Evolutionary conservation across 306 rosid genomes (phyloP).

Genomic region (Luffa aegyptiaca): DNA sequence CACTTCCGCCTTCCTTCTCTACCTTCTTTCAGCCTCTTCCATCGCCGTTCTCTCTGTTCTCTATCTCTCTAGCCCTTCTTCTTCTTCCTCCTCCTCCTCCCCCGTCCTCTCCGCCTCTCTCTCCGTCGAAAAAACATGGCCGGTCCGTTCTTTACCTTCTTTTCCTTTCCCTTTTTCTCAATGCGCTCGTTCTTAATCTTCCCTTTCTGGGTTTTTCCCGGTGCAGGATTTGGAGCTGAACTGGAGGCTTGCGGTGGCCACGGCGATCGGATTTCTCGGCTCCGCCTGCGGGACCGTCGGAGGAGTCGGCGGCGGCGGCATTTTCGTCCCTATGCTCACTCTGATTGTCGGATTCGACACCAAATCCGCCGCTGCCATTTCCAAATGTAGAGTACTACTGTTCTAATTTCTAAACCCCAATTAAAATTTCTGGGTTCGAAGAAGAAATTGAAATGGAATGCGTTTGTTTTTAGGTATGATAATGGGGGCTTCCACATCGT

Average conservation of each 20-base stretch:
- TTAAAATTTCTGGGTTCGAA: no score
- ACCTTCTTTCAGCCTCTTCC: slow-evolving; percentile 50
- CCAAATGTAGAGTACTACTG: slow-evolving; percentile 45
- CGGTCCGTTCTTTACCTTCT: slow-evolving; percentile 27
- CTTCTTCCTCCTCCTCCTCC: slow-evolving; percentile 2
- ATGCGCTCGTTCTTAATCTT: neutral
- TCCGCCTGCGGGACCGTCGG: slow-evolving; percentile 95
- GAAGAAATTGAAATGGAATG: neutral
- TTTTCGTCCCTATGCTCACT: slow-evolving; percentile 92
- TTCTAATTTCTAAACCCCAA: neutral
- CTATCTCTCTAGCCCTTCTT: slow-evolving; percentile 21
- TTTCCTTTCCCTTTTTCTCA: neutral
- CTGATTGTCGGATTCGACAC: slow-evolving; percentile 80
- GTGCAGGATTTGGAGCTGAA: slow-evolving; percentile 50
- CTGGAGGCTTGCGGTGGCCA: slow-evolving; percentile 66
- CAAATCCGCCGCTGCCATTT: slow-evolving; percentile 91
- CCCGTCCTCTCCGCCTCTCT: neutral
- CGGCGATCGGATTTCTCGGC: slow-evolving; percentile 75
- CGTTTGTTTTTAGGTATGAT: slow-evolving; percentile 49
- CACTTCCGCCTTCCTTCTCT: slow-evolving; percentile 36
- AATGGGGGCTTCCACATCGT: slow-evolving; percentile 87
- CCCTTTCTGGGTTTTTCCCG: neutral
- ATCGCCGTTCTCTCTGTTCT: slow-evolving; percentile 39
- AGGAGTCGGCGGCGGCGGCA: slow-evolving; percentile 96
- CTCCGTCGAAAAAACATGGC: slow-evolving; percentile 41